These are phyloP conservation scores for Emydomyces testavorans DNA, from an alignment of 2,329 filamentous ascomycete genomes.

Conservation along the genomic window DNA sequence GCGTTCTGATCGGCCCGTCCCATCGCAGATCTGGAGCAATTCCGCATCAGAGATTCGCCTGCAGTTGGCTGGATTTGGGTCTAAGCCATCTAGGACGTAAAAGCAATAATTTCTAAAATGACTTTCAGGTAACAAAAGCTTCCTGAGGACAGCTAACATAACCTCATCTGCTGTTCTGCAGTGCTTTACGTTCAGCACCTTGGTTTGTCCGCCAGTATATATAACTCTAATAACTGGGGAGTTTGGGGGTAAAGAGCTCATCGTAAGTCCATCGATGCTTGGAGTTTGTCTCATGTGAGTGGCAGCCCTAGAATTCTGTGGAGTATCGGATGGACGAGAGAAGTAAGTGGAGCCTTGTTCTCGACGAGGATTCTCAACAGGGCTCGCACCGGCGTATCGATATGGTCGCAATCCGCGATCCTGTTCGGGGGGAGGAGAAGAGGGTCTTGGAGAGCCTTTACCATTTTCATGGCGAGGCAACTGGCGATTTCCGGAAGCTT, in stretches of 20 bases:
- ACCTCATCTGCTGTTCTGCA: conserved; percentile 89
- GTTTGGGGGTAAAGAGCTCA: conserved; percentile 71
- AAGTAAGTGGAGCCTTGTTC: conserved; percentile 44
- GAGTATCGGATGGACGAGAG: conserved; percentile 44
- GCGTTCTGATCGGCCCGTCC: conserved; percentile 70
- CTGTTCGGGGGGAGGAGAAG: conserved; percentile 54
- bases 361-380: conserved; percentile 43
- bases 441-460: conserved; percentile 55
- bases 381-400: conserved; percentile 50
- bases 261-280: conserved; percentile 74
- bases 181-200: conserved; percentile 83
- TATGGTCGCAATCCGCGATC: conserved; percentile 42
- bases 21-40: conserved; percentile 80
- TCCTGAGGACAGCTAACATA: conserved; percentile 76
- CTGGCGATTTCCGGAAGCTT: conserved; percentile 44
- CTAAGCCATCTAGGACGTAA: conserved; percentile 76
- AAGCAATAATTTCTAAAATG: conserved; percentile 95
- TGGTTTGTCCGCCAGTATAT: conserved; percentile 79
- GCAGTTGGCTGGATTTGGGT: conserved; percentile 70
- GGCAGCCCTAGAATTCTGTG: conserved; percentile 51
- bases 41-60: conserved; percentile 76
- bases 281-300: conserved; percentile 68
- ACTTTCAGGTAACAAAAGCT: conserved; percentile 77
- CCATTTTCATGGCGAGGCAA: conserved; percentile 41
- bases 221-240: conserved; percentile 89